phyloP scores from a whole-genome alignment of 176 grass and related monocot genomes.

The Oryza rufipogon region DNA sequence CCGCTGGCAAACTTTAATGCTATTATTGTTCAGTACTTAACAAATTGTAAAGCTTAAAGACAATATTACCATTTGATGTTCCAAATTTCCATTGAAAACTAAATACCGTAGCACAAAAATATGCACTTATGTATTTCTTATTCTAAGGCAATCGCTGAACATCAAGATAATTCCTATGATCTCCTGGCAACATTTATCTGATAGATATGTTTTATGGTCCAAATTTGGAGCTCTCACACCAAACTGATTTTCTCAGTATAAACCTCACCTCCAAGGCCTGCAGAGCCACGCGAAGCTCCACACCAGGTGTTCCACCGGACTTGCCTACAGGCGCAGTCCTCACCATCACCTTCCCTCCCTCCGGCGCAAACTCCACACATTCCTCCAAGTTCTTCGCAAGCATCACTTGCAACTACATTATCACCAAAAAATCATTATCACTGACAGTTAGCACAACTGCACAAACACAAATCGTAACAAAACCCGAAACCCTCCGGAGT shows the following conservation, averaged over 20 bases:
- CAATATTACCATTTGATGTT: slow-evolving; percentile 15
- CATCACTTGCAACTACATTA: slow-evolving; percentile 71
- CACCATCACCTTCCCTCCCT: slow-evolving; percentile 60
- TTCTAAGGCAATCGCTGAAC: slow-evolving; percentile 6
- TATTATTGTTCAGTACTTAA: slow-evolving; percentile 17
- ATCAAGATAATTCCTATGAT: slow-evolving; percentile 27
- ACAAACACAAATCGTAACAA: slow-evolving; percentile 40
- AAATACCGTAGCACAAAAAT: background rate
- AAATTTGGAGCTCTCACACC: background rate
- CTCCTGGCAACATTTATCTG: slow-evolving; percentile 2
- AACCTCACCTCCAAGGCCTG: slow-evolving; percentile 78
- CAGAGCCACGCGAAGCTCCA: slow-evolving; percentile 60
- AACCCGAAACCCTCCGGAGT: background rate
- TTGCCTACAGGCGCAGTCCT: slow-evolving; percentile 38
- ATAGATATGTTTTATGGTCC: slow-evolving; percentile 17
- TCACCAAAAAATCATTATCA: slow-evolving; percentile 35
- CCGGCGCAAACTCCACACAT: slow-evolving; percentile 62
- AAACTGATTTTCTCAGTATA: slow-evolving; percentile 12
- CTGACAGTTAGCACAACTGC: slow-evolving; percentile 33
- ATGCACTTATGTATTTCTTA: background rate
- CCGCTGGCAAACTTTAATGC: background rate
- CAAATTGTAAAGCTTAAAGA: background rate
- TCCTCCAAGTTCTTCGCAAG: slow-evolving; percentile 60
- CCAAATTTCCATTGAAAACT: slow-evolving; percentile 10
- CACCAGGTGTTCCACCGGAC: slow-evolving; percentile 21